phyloP scores from a whole-genome alignment of 345 rosid genomes.

The Limnanthes douglasii region DNA sequence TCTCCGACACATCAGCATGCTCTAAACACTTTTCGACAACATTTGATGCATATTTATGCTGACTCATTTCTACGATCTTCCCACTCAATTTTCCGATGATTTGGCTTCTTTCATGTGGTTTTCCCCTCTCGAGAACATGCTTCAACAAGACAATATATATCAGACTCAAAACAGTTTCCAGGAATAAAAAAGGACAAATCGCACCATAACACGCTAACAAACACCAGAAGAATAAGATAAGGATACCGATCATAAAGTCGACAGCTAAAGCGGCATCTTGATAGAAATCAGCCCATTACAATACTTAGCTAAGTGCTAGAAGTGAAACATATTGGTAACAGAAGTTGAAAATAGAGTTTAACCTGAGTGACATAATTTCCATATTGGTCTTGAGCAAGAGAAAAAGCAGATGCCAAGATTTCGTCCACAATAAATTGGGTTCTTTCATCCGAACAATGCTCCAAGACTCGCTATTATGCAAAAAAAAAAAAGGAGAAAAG shows the following conservation, averaged over 20 bases:
- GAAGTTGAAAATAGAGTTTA: constrained; percentile 4
- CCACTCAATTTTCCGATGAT: constrained; percentile 73
- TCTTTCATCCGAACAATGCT: constrained; percentile 72
- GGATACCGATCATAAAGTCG: not conserved
- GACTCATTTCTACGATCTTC: constrained; percentile 80
- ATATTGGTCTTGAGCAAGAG: constrained; percentile 93
- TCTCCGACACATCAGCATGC: constrained; percentile 51
- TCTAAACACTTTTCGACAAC: constrained; percentile 95
- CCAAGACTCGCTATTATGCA: constrained; percentile 69
- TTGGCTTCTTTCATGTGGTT: constrained; percentile 50
- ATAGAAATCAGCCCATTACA: too few relatives aligned
- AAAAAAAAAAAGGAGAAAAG: constrained; percentile 5
- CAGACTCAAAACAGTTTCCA: too few relatives aligned
- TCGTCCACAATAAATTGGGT: constrained; percentile 78
- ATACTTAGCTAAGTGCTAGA: too few relatives aligned
- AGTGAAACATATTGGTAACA: constrained; percentile 1
- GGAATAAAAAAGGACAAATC: constrained; percentile 3
- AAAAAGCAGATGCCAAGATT: constrained; percentile 63
- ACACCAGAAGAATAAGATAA: constrained; percentile 6
- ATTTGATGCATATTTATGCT: constrained; percentile 95
- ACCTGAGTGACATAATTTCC: constrained; percentile 99
- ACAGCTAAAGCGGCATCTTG: not conserved
- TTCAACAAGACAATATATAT: constrained; percentile 14
- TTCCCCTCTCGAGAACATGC: constrained; percentile 95
- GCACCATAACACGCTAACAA: too few relatives aligned